Evolutionary conservation across 192 early-diverging fungal species (phyloP).

Genomic region (Backusella tarrabulga): DNA sequence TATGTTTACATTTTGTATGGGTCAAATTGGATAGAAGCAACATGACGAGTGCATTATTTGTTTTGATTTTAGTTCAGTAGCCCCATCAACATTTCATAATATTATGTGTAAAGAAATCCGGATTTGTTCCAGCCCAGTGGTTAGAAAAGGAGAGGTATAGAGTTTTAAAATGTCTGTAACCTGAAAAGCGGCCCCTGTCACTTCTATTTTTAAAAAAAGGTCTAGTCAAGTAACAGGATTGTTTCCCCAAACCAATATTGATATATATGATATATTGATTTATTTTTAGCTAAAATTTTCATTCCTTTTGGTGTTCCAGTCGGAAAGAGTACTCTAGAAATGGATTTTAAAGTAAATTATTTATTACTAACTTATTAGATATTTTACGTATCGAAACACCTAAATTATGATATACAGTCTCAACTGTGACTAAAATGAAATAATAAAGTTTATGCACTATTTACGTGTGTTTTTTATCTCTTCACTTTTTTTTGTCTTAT

Average conservation of each 20-base stretch:
- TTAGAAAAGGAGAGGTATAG: neutral
- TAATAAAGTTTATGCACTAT: neutral
- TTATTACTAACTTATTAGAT: neutral
- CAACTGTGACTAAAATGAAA: neutral
- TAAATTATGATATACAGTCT: neutral
- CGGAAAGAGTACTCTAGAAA: neutral
- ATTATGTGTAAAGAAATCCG: neutral
- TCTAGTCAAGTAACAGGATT: neutral
- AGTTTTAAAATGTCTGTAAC: neutral
- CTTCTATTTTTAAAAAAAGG: neutral
- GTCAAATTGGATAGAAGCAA: neutral
- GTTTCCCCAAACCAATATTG: neutral
- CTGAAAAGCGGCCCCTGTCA: neutral
- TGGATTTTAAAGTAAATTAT: neutral
- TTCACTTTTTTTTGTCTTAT: neutral
- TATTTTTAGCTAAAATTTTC: neutral
- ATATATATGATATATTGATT: neutral
- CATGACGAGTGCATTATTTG: neutral
- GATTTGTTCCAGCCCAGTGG: neutral
- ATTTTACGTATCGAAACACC: neutral
- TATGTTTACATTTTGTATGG: neutral
- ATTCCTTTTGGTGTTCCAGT: neutral
- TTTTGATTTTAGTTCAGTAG: neutral
- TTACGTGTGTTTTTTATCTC: neutral
- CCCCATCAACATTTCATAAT: neutral